phyloP scores from a whole-genome alignment of 2,329 filamentous ascomycete genomes.

The Thelonectria blattea region DNA sequence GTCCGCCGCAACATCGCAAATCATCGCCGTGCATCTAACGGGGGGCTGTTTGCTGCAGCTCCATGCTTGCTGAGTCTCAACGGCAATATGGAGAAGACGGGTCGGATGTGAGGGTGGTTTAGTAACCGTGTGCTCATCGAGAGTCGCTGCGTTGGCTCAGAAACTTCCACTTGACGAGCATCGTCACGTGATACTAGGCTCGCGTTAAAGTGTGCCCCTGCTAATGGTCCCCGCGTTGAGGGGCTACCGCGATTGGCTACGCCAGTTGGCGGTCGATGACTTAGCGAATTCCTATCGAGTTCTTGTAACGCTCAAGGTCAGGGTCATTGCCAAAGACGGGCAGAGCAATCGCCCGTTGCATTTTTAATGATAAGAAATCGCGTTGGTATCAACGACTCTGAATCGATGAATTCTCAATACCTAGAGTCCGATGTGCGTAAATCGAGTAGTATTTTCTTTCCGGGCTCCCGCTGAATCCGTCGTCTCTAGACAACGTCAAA shows the following conservation, averaged over 20 bases:
- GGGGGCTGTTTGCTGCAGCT: slow-evolving; percentile 2
- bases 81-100: background rate
- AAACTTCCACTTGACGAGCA: slow-evolving; percentile 4
- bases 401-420: too few species aligned
- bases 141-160: slow-evolving; percentile 16
- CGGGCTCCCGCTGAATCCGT: too few species aligned
- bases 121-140: slow-evolving; percentile 10
- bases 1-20: background rate
- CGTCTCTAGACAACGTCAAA: too few species aligned
- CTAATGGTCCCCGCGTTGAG: background rate
- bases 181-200: slow-evolving; percentile 11
- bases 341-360: too few species aligned
- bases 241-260: slow-evolving; percentile 3
- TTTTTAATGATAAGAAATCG: too few species aligned
- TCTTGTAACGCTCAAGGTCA: background rate
- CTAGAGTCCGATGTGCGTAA: too few species aligned
- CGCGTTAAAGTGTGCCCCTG: slow-evolving; percentile 5
- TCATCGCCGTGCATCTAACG: slow-evolving; percentile 6
- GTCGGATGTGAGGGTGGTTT: background rate
- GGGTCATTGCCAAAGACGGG: too few species aligned
- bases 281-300: background rate
- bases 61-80: slow-evolving; percentile 3
- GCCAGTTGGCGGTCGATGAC: background rate
- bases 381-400: too few species aligned
- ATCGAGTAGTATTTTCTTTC: too few species aligned